A percentile compares a stretch with the other conserved stretches of the same genome.
phyloP scores from a whole-genome alignment of 306 rosid genomes.

The Malus fusca region DNA sequence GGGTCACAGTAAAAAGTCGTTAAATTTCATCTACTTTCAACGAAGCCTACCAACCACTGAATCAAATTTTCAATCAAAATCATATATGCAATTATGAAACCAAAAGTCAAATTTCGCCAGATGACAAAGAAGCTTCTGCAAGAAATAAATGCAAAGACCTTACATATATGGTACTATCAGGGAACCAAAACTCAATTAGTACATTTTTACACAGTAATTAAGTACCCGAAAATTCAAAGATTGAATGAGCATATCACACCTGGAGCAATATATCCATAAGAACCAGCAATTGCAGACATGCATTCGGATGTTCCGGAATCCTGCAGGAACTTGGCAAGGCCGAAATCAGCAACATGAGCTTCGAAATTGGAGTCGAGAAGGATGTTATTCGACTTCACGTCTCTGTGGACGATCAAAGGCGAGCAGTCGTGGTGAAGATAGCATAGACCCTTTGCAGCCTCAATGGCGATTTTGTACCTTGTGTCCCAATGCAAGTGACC shows the following conservation, averaged over 20 bases:
- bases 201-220: slow-evolving; percentile 8
- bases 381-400: slow-evolving; percentile 91
- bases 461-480: slow-evolving; percentile 80
- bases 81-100: neutral
- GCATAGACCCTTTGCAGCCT: slow-evolving; percentile 96
- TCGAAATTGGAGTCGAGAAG: slow-evolving; percentile 79
- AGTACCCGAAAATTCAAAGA: slow-evolving; percentile 1
- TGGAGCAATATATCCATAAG: slow-evolving; percentile 97
- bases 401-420: slow-evolving; percentile 83
- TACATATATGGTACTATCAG: neutral
- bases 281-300: slow-evolving; percentile 99
- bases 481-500: slow-evolving; percentile 93
- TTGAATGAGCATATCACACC: slow-evolving; percentile 36
- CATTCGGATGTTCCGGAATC: slow-evolving; percentile 97
- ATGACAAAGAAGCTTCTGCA: slow-evolving; percentile 16
- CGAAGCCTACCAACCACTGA: slow-evolving; percentile 3
- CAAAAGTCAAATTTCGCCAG: slow-evolving; percentile 27
- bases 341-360: slow-evolving; percentile 98
- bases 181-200: slow-evolving; percentile 24
- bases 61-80: slow-evolving; percentile 7
- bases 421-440: slow-evolving; percentile 96
- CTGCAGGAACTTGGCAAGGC: slow-evolving; percentile 95
- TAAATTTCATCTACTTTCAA: slow-evolving; percentile 16
- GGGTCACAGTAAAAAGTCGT: slow-evolving; percentile 22
- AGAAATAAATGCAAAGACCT: slow-evolving; percentile 15